These are phyloP conservation scores for Flaveria ramosissima DNA, from an alignment of 129 eudicot species.

Conservation along the genomic window DNA sequence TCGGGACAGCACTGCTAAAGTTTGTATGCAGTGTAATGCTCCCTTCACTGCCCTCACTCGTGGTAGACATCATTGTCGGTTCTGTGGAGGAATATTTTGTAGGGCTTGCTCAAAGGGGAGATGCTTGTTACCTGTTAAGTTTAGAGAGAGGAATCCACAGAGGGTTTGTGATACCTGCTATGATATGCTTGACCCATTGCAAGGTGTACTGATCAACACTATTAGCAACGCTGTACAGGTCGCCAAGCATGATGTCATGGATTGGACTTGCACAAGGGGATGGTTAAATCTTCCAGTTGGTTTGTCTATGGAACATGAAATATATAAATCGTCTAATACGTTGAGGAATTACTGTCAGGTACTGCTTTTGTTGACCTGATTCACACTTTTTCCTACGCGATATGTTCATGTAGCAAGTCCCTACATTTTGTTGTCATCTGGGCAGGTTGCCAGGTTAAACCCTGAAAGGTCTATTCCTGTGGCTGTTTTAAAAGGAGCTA, in stretches of 20 bases:
- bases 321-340: constrained; percentile 74
- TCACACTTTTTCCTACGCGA: background rate
- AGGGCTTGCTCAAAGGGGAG: constrained; percentile 89
- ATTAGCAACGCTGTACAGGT: constrained; percentile 93
- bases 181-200: constrained; percentile 94
- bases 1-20: constrained; percentile 77
- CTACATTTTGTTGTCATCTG: constrained; percentile 9
- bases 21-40: constrained; percentile 92
- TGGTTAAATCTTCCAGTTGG: constrained; percentile 98
- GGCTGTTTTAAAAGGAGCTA: constrained; percentile 90
- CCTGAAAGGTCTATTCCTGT: constrained; percentile 95
- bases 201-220: constrained; percentile 85
- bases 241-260: constrained; percentile 97
- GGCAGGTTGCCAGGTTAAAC: constrained; percentile 78
- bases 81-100: constrained; percentile 96
- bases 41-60: constrained; percentile 93
- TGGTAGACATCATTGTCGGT: constrained; percentile 98
- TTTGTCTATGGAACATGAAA: constrained; percentile 93
- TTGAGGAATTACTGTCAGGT: constrained; percentile 85
- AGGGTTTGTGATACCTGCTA: constrained; percentile 97
- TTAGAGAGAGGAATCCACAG: constrained; percentile 95
- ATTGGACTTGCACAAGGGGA: constrained; percentile 95
- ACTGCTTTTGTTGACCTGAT: background rate
- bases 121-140: constrained; percentile 88
- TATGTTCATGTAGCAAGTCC: background rate